phyloP scores from a whole-genome alignment of 1,284 basidiomycete genomes.

The Neonothopanus nambi region DNA sequence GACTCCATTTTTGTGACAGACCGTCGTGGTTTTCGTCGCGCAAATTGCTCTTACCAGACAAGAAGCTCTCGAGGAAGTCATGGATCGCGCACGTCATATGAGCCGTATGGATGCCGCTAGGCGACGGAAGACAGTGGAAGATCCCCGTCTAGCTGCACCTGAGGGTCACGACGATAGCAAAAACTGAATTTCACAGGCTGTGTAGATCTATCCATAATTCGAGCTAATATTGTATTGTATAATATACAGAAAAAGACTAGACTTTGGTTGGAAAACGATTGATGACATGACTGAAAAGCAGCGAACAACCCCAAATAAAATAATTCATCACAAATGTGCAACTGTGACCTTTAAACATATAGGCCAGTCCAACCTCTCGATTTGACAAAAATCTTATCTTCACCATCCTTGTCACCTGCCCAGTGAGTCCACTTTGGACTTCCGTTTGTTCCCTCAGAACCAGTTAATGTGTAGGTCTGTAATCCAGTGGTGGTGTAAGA shows the following conservation, averaged over 20 bases:
- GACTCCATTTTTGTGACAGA: background rate
- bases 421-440: slow-evolving; percentile 43
- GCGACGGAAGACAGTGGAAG: slow-evolving; percentile 10
- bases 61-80: slow-evolving; percentile 16
- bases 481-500: slow-evolving; percentile 42
- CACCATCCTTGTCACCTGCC: slow-evolving; percentile 46
- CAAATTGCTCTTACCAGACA: slow-evolving; percentile 22
- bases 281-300: background rate
- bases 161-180: slow-evolving; percentile 1
- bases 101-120: slow-evolving; percentile 4
- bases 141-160: slow-evolving; percentile 15
- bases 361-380: slow-evolving; percentile 55
- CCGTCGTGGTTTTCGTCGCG: slow-evolving; percentile 11
- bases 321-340: too few species aligned
- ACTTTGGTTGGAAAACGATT: background rate
- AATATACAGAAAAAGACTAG: too few species aligned
- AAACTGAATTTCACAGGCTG: background rate
- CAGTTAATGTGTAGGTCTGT: slow-evolving; percentile 24
- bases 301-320: background rate
- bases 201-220: too few species aligned
- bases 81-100: slow-evolving; percentile 10
- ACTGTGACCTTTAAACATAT: slow-evolving; percentile 39
- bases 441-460: slow-evolving; percentile 24
- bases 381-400: slow-evolving; percentile 42
- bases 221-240: too few species aligned